Base-by-base conservation (phyloP, 208 protist species). In the Trypanosomatidae sp. region DNA sequence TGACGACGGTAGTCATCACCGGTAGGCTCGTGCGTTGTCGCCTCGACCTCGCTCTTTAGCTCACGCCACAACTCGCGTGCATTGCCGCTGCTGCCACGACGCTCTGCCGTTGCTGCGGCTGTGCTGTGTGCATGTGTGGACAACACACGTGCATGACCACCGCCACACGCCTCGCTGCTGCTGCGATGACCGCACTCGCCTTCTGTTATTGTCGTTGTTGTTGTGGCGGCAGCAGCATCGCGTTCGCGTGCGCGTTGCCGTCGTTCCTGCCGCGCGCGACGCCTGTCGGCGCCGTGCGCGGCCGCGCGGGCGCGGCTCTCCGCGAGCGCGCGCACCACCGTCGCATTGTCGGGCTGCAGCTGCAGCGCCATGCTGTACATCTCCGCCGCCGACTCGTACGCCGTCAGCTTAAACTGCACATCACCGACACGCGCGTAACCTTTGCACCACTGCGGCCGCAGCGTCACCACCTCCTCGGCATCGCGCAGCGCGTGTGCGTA, bases 381-480 rank as follows among this genome's bases (percentile, higher is more conserved):
- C 44, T 90, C 79, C 48, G 71, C 70, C 15, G 92, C 92, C 25
- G 75, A 66, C 30, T 66, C 61, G 67, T 97, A 97, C 7, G 85
- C 61, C 35, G 61, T 54, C 32, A 95, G 53, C 42, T 74, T 75
- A 50, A 88, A 84, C 24, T 89, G 73, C n/a, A 81, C 87, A 50
- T 88, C 82, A 21, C 79, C 92, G 43, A 95, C 72, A 35, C 95
- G 75, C 11, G 83, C 55, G 61, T 97, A 96, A 11, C 88, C 86
- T 43, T 97, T 97, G 42, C 90, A 83, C 85, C 89, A 98, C 10
- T 64, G 66, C n/a, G 83, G 72, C 13, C 95, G 89, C 40, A 96
- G 57, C 24, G 61, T 39, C 33, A 96, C 69, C 5, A 72, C 61
- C 37, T 83, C 68, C 24, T 95, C 78, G 3, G 90, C 93, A 48